Conservation (phyloP, 1,139 yeast species). For the Candida dubliniensis region DNA sequence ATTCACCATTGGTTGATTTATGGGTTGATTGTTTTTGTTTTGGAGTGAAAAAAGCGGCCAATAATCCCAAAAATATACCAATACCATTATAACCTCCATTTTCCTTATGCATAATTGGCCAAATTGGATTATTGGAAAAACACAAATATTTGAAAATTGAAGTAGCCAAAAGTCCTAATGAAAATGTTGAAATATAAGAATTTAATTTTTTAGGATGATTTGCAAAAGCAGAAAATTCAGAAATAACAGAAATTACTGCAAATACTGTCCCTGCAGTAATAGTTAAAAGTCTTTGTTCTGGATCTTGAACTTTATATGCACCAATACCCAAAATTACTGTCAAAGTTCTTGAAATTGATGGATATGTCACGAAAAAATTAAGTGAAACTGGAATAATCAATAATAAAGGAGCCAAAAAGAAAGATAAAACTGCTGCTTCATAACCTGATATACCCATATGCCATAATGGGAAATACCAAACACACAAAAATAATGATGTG, state of each 20-base stretch:
- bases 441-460: constrained; percentile 96
- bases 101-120: constrained; percentile 88
- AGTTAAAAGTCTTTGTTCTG: constrained; percentile 65
- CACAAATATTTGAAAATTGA: constrained; percentile 72
- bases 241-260: constrained; percentile 60
- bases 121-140: constrained; percentile 87
- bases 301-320: constrained; percentile 65
- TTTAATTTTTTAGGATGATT: constrained; percentile 43
- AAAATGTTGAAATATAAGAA: constrained; percentile 61
- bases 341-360: constrained; percentile 51
- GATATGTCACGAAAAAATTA: constrained; percentile 34
- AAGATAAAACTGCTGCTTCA: constrained; percentile 64
- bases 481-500: constrained; percentile 78
- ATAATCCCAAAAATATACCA: constrained; percentile 68
- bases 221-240: constrained; percentile 49
- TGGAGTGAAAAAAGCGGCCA: constrained; percentile 58
- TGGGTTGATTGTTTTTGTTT: constrained; percentile 18
- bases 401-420: constrained; percentile 59
- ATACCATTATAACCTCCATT: constrained; percentile 85
- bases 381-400: constrained; percentile 56
- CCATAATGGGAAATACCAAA: constrained; percentile 98
- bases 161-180: constrained; percentile 71
- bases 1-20: constrained; percentile 1
- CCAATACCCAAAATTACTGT: constrained; percentile 74
- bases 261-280: constrained; percentile 69